Conservation (phyloP, 2,329 filamentous ascomycete genomes). For the Dendrostoma leiphaemia region DNA sequence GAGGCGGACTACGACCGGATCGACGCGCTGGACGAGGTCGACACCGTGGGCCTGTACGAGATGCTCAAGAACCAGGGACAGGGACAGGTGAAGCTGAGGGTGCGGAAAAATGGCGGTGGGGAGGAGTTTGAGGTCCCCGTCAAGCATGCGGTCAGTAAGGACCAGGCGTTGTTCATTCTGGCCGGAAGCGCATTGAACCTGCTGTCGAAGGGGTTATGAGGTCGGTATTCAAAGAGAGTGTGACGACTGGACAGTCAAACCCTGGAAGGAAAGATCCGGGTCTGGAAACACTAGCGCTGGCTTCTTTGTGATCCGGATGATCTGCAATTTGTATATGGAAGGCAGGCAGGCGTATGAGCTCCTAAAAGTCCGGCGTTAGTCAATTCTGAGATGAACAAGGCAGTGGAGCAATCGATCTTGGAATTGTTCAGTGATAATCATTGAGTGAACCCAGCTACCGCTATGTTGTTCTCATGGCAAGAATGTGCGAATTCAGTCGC, state of each 20-base stretch:
- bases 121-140: constrained; percentile 70
- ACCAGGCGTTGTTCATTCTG: constrained; percentile 89
- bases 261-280: neutral
- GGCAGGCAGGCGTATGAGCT: constrained; percentile 2
- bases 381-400: too few relatives aligned
- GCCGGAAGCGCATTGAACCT: constrained; percentile 93
- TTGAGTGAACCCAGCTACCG: too few relatives aligned
- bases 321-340: constrained; percentile 8
- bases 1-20: constrained; percentile 87
- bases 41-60: constrained; percentile 79
- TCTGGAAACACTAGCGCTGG: too few relatives aligned
- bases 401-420: too few relatives aligned
- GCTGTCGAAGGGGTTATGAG: constrained; percentile 58
- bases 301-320: neutral
- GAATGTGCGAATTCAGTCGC: too few relatives aligned
- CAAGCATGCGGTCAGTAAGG: constrained; percentile 84
- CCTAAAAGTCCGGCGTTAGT: neutral
- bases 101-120: constrained; percentile 60
- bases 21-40: constrained; percentile 77
- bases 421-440: too few relatives aligned
- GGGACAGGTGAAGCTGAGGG: constrained; percentile 69
- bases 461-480: too few relatives aligned
- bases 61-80: constrained; percentile 76
- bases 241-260: too few relatives aligned
- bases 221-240: neutral